Conservation (phyloP, 1,284 basidiomycete species). For the Chalciporus piperatoides region DNA sequence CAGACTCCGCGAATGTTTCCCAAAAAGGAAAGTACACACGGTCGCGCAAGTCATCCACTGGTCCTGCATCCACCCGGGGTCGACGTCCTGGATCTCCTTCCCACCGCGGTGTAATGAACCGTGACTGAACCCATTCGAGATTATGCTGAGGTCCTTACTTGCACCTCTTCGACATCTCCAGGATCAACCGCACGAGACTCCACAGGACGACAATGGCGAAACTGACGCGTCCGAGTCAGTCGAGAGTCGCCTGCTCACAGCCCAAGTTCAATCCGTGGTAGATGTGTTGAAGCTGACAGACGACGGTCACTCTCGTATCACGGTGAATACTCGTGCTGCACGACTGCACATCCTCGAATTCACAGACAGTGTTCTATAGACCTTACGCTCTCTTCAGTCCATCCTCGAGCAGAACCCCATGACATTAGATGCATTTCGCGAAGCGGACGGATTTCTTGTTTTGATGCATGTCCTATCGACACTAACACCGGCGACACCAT, state of each 20-base stretch:
- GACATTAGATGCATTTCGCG: slow-evolving; percentile 73
- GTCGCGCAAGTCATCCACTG: too few relatives aligned
- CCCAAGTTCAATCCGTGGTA: slow-evolving; percentile 17
- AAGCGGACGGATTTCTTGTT: slow-evolving; percentile 73
- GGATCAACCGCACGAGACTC: slow-evolving; percentile 13
- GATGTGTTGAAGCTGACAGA: slow-evolving; percentile 25
- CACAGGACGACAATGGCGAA: slow-evolving; percentile 5
- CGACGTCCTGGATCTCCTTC: not conserved
- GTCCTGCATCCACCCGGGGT: too few relatives aligned
- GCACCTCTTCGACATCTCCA: slow-evolving; percentile 29
- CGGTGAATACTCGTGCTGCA: slow-evolving; percentile 15
- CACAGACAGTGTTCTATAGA: slow-evolving; percentile 35
- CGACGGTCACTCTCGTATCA: slow-evolving; percentile 19
- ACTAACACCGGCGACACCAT: slow-evolving; percentile 35
- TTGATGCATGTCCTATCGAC: slow-evolving; percentile 68
- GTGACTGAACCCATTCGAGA: not conserved
- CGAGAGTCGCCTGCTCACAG: slow-evolving; percentile 3
- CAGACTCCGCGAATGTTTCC: too few relatives aligned
- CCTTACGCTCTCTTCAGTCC: slow-evolving; percentile 56
- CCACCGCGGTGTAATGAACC: slow-evolving; percentile 9
- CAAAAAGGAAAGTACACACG: too few relatives aligned
- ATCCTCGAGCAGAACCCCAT: slow-evolving; percentile 55
- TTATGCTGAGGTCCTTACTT: slow-evolving; percentile 28
- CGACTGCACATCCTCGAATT: not conserved
- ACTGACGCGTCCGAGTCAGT: not conserved